A percentile compares a stretch with the other conserved stretches of the same genome.
phyloP scores from a whole-genome alignment of 768 basidiomycete species.

The Termitomyces sp. region DNA sequence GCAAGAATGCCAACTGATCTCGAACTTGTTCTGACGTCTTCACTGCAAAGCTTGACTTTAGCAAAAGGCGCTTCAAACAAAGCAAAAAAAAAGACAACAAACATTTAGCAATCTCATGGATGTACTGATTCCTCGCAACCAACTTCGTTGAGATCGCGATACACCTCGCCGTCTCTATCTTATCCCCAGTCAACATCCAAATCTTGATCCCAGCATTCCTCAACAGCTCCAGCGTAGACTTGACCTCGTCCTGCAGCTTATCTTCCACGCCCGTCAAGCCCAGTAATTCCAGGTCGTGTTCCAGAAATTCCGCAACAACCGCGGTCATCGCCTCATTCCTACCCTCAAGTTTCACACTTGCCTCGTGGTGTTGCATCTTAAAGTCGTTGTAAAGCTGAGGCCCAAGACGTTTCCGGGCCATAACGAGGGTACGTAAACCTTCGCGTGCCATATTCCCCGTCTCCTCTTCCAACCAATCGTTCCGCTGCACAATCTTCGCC shows the following conservation, averaged over 20 bases:
- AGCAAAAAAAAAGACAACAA: slow-evolving; percentile 17
- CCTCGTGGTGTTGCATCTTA: slow-evolving; percentile 63
- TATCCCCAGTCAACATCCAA: slow-evolving; percentile 99
- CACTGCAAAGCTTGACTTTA: slow-evolving; percentile 43
- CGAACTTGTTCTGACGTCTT: slow-evolving; percentile 78
- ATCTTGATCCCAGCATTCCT: slow-evolving; percentile 97
- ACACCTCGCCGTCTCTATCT: slow-evolving; percentile 97
- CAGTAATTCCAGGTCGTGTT: slow-evolving; percentile 85
- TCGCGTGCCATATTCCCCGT: slow-evolving; percentile 98
- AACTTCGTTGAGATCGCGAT: slow-evolving; percentile 97
- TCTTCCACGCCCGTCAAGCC: slow-evolving; percentile 99
- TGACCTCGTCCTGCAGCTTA: slow-evolving; percentile 96
- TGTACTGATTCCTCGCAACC: slow-evolving; percentile 94
- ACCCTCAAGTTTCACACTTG: slow-evolving; percentile 73
- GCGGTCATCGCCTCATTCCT: slow-evolving; percentile 75
- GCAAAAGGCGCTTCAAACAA: not conserved
- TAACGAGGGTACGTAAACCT: slow-evolving; percentile 89
- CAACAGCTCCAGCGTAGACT: slow-evolving; percentile 84
- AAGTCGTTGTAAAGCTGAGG: slow-evolving; percentile 69
- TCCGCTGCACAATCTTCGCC: slow-evolving; percentile 89
- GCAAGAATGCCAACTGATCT: slow-evolving; percentile 87
- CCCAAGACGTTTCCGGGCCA: slow-evolving; percentile 76
- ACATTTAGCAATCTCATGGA: slow-evolving; percentile 95
- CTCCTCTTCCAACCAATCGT: slow-evolving; percentile 99
- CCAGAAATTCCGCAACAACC: slow-evolving; percentile 73